Conservation (phyloP, 768 basidiomycete species). For the Boletus pseudopeckii region DNA sequence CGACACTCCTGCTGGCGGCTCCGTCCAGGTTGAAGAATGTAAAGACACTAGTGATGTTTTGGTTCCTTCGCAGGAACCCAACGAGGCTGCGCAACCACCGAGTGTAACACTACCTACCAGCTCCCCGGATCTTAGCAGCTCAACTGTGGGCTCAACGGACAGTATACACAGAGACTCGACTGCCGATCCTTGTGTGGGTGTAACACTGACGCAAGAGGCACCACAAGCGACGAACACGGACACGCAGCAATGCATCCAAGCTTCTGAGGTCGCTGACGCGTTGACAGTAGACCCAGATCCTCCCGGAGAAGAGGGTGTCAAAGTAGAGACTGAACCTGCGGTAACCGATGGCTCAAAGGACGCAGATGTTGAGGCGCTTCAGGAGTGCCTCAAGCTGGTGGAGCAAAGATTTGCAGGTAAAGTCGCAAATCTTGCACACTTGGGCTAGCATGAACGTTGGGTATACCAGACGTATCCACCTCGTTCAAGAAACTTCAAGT, state of each 20-base stretch:
- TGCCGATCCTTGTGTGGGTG: background rate
- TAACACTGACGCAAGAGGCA: background rate
- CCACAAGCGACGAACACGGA: background rate
- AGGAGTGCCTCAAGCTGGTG: slow-evolving; percentile 62
- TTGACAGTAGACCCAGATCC: background rate
- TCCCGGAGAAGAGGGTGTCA: background rate
- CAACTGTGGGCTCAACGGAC: background rate
- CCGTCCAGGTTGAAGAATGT: slow-evolving; percentile 1
- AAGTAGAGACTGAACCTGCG: background rate
- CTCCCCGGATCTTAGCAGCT: background rate
- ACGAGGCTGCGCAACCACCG: background rate
- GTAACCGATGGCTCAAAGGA: slow-evolving; percentile 2
- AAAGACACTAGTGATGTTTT: background rate
- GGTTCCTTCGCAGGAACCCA: background rate
- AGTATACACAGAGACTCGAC: background rate
- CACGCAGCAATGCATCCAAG: background rate
- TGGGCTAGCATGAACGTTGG: background rate
- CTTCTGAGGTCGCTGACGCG: background rate
- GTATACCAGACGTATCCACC: slow-evolving; percentile 63
- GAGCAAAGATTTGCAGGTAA: slow-evolving; percentile 77
- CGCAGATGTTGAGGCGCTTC: slow-evolving; percentile 53
- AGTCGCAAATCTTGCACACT: slow-evolving; percentile 3
- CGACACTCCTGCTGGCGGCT: background rate
- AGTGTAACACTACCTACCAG: background rate
- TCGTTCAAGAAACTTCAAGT: slow-evolving; percentile 75